Evolutionary conservation across 2,329 filamentous ascomycete species (phyloP), one percentile per base, ranked within the genome.

Genomic region (Amylocarpus encephaloides): DNA sequence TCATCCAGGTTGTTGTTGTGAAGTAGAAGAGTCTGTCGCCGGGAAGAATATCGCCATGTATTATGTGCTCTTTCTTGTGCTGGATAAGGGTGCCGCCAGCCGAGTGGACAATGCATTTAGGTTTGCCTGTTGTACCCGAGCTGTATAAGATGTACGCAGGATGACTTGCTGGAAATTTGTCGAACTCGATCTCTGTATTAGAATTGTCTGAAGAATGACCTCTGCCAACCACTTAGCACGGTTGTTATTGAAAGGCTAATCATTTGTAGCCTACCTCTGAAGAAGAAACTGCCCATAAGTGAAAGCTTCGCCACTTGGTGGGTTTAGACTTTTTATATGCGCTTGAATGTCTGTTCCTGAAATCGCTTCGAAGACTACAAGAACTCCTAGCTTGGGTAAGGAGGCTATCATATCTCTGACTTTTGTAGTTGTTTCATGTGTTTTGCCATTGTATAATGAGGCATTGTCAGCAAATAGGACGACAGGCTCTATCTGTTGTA

Each of bases 1-100:
- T 97, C 91, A 98, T 97, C 93, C 91, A 96, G 0, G 89, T 94
- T 10, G 86, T 90, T 3, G 91, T 96, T 1, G 90, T 95, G 71
- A 91, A 96, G 72, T 96, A 96, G 68, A 96, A 87, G 64, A 96
- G 76, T 16, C 85, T 79, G 38, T 90, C 88, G 2, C 75, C 72
- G 0, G 84, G 77, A 7, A 77, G 75, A 56, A 98, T 82, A 18
- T 90, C 89, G 66, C 86, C 88, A 66, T 97, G 92, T 2, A 97
- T 75, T 42, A 85, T 78, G 65, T 95, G 91, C 66, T 97, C 93
- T 67, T 98, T 98, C 70, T 97, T 97, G 72, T 97, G 93, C 67
- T 97, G 92, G 45, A 97, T 78, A 6, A 98, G 73, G 0, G 92
- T 96, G 6, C 93, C 93, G 11, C 93, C 78, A 0, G 89, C 85